phyloP scores from a whole-genome alignment of 176 grass and related monocot species.

The Carex parvula region DNA sequence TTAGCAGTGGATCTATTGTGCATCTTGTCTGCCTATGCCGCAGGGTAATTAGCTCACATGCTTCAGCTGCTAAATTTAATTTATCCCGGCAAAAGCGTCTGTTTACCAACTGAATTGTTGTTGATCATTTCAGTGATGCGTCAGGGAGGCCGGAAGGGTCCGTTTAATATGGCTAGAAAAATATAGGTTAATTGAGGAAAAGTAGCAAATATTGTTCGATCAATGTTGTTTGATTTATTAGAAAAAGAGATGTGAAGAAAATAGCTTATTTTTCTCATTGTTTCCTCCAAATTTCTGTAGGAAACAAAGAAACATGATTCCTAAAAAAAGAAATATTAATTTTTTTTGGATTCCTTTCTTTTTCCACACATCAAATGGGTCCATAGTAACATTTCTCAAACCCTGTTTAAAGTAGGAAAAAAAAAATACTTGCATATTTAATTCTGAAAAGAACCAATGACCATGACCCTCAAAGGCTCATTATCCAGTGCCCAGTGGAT shows the following conservation, averaged over 20 bases:
- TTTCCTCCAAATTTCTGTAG: neutral
- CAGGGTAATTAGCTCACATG: conserved; percentile 8
- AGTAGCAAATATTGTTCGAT: neutral
- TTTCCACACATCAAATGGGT: neutral
- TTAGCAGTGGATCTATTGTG: neutral
- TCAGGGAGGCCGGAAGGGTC: neutral
- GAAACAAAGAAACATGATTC: neutral
- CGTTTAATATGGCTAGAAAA: neutral
- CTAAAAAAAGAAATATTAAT: neutral
- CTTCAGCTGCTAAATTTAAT: conserved; percentile 3
- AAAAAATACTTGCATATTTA: neutral
- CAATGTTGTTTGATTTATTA: neutral
- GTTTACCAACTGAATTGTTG: neutral
- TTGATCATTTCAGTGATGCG: neutral
- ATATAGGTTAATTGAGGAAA: neutral
- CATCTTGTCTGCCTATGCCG: neutral
- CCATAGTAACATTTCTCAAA: neutral
- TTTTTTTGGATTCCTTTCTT: neutral
- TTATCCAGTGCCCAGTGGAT: neutral
- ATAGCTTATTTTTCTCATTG: neutral
- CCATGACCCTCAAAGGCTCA: neutral
- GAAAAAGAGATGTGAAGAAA: neutral
- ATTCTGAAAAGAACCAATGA: neutral
- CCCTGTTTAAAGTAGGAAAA: neutral
- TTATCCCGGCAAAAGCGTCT: neutral